These are phyloP conservation scores for Mrakia gelida DNA, from an alignment of 768 basidiomycete species.

Conservation along the genomic window DNA sequence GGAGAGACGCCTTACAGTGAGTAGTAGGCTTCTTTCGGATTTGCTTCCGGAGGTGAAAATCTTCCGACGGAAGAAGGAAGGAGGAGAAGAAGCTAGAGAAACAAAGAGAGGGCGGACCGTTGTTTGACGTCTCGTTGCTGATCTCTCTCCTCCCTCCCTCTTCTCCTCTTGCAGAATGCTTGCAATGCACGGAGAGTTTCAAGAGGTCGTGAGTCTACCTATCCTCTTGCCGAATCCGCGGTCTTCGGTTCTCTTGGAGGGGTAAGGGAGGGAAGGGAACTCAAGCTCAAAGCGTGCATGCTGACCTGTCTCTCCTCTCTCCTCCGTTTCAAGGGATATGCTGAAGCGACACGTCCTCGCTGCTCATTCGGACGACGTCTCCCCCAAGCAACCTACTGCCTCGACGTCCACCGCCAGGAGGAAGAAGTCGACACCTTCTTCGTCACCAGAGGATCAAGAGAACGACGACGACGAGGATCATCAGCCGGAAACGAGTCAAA, in stretches of 20 bases:
- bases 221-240: neutral
- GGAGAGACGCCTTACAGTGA: neutral
- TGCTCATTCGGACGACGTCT: neutral
- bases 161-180: neutral
- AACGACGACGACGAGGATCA: neutral
- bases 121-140: neutral
- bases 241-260: neutral
- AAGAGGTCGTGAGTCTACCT: neutral
- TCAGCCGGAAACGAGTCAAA: neutral
- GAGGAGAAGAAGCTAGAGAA: too few relatives aligned
- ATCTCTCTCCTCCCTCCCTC: neutral
- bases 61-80: too few relatives aligned
- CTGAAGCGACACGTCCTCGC: neutral
- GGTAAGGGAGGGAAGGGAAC: neutral
- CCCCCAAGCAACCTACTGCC: too few relatives aligned
- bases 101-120: neutral
- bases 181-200: neutral
- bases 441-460: neutral
- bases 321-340: neutral
- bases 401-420: neutral
- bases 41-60: neutral
- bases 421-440: neutral
- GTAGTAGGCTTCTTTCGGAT: neutral
- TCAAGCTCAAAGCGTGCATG: neutral
- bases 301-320: neutral